These are phyloP conservation scores for Crepidotus sp. DNA, from an alignment of 1,284 basidiomycete genomes.

Conservation along the genomic window DNA sequence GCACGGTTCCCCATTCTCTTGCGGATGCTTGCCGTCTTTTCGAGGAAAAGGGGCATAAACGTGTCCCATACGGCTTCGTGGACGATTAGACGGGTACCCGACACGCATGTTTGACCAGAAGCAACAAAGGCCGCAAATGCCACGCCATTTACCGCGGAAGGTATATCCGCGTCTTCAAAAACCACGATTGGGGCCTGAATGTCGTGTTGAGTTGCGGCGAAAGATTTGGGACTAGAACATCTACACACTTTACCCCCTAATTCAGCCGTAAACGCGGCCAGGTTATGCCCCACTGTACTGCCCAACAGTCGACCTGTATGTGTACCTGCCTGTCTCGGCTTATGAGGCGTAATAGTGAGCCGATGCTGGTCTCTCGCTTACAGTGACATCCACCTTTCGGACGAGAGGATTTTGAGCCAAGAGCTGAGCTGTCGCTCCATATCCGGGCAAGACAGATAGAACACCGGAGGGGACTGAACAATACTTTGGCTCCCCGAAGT, in stretches of 20 bases:
- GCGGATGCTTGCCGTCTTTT: slow-evolving; percentile 55
- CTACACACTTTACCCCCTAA: slow-evolving; percentile 64
- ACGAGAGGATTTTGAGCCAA: slow-evolving; percentile 58
- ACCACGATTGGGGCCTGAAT: slow-evolving; percentile 65
- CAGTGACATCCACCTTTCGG: slow-evolving; percentile 76
- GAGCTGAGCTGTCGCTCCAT: slow-evolving; percentile 55
- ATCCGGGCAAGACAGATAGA: slow-evolving; percentile 64
- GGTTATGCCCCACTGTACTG: slow-evolving; percentile 58
- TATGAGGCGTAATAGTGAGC: not conserved
- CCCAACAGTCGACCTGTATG: slow-evolving; percentile 64
- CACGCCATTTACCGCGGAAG: slow-evolving; percentile 64
- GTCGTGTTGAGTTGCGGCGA: not conserved
- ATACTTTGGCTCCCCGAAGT: not conserved
- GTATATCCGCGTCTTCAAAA: slow-evolving; percentile 67
- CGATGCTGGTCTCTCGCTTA: slow-evolving; percentile 26
- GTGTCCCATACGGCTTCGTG: slow-evolving; percentile 59
- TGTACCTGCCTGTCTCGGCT: slow-evolving; percentile 58
- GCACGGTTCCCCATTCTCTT: slow-evolving; percentile 67
- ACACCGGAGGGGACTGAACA: slow-evolving; percentile 63
- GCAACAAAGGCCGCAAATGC: slow-evolving; percentile 79
- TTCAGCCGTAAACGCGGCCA: slow-evolving; percentile 71
- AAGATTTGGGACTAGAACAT: not conserved
- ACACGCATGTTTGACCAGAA: slow-evolving; percentile 80
- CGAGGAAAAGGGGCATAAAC: slow-evolving; percentile 54
- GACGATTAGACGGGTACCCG: slow-evolving; percentile 65